Evolutionary conservation across 352 stramenopile genomes (phyloP), one percentile per base, ranked within the genome.

Genomic region (Pythium guiyangense): DNA sequence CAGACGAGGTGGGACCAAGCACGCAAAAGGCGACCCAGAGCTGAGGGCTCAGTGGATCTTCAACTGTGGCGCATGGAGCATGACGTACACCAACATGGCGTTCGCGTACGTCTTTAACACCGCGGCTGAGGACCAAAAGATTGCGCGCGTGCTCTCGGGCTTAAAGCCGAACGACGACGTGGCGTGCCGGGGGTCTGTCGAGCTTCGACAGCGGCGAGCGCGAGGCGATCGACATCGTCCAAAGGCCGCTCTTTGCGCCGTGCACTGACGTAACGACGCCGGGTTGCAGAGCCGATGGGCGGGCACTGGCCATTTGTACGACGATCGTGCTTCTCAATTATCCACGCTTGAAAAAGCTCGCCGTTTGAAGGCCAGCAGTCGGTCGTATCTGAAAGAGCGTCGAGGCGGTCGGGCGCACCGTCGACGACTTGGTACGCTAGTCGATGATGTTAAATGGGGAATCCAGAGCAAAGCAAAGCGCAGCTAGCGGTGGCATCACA

Each of bases 1-100:
- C 8, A 56, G 56, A 0, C 61, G 60, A 6, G 66, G 65, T 1
- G 60, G 56, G 0, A 57, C 54, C 0, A 57, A 81, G 39, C 54
- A 70, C n/a, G 63, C 62, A 0, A 71, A 77, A 5, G n/a, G n/a
- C n/a, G n/a, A n/a, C n/a, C n/a, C n/a, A n/a, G n/a, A n/a, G n/a
- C n/a, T n/a, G n/a, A n/a, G n/a, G n/a, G n/a, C n/a, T n/a, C n/a
- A n/a, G n/a, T n/a, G n/a, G n/a, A n/a, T n/a, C n/a, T n/a, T n/a
- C n/a, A n/a, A n/a, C n/a, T n/a, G n/a, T n/a, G n/a, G n/a, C n/a
- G n/a, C n/a, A n/a, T n/a, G n/a, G n/a, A n/a, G n/a, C n/a, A n/a
- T n/a, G n/a, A n/a, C n/a, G n/a, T n/a, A n/a, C n/a, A n/a, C n/a
- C n/a, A n/a, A n/a, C n/a, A n/a, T n/a, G n/a, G n/a, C n/a, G n/a